Evolutionary conservation across 768 basidiomycete species (phyloP), one percentile per base, ranked within the genome.

Genomic region (Lactarius hatsudake): DNA sequence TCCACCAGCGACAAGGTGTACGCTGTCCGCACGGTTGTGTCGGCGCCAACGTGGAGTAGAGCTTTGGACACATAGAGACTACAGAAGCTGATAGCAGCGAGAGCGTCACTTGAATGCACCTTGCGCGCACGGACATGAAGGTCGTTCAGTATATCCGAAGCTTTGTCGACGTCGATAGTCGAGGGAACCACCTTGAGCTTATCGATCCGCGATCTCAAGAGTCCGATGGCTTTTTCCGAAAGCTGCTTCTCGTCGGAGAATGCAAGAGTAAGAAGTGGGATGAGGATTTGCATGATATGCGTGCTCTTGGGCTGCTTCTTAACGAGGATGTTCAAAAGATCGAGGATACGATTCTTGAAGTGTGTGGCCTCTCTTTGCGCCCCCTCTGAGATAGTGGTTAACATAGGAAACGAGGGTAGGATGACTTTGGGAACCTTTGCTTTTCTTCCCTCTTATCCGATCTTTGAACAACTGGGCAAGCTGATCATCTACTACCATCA

Each of bases 341-440:
- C 96, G 34, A 99, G 87, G 34, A 97, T 90, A 15, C 96, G 88
- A 76, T 93, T 94, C 76, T 96, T 98, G 86, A 97, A 98, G 77
- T 98, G 91, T 6, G 93, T 90, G 4, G 94, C 94, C 78, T 96
- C 92, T 56, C 91, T 84, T 74, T 95, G 91, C 36, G 84, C 86
- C 73, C 88, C 75, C 63, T 82, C 87, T 90, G 62, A 20, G n/a
- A 59, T 53, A 28, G n/a, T 20, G 43, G 34, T 71, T 38, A 71
- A 55, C n/a, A 56, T 13, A 15, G 28, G 7, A 9, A 43, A n/a
- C 17, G 9, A 9, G 12, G 18, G 38, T 43, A 23, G 56, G 12
- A 60, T 10, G 53, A 56, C 61, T 55, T 43, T 3, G 74, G 82
- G 65, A 62, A 91, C 93, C 86, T 81, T 89, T 92, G 62, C 81